Conservation (phyloP, 1,284 basidiomycete species). For the Phellopilus nigrolimitatus region DNA sequence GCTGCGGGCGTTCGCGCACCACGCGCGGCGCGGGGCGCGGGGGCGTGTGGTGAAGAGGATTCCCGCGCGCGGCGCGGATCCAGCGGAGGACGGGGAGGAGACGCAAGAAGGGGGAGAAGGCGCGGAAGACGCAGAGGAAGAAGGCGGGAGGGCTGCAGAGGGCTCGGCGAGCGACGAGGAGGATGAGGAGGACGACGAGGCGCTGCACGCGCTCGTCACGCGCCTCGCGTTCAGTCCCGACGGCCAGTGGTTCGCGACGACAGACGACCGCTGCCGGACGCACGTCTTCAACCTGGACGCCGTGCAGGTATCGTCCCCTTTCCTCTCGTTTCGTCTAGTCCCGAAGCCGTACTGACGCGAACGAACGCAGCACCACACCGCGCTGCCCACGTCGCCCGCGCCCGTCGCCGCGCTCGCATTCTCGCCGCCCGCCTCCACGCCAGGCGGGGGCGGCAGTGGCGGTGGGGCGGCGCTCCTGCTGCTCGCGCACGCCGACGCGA, state of each 20-base stretch:
- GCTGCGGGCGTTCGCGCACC: conserved; percentile 67
- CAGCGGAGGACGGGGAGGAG: conserved; percentile 26
- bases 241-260: conserved; percentile 89
- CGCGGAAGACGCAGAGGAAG: conserved; percentile 27
- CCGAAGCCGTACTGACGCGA: conserved; percentile 12
- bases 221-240: conserved; percentile 77
- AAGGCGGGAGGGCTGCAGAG: conserved; percentile 27
- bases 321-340: neutral
- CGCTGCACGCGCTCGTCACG: conserved; percentile 40
- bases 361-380: conserved; percentile 56
- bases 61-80: conserved; percentile 29
- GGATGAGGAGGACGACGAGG: conserved; percentile 30
- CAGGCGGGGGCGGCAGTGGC: neutral
- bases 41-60: conserved; percentile 41
- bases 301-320: conserved; percentile 52
- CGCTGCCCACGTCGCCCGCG: conserved; percentile 74
- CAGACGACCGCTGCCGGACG: conserved; percentile 71
- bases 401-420: conserved; percentile 72
- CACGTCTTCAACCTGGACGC: conserved; percentile 91
- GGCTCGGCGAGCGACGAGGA: conserved; percentile 27
- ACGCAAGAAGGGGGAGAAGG: conserved; percentile 27
- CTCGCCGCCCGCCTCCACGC: conserved; percentile 36
- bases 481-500: conserved; percentile 78
- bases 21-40: conserved; percentile 41
- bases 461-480: conserved; percentile 4